Percentiles rank a stretch among this genome's conserved stretches.
Evolutionary conservation across 805 yeast genomes (phyloP).

Genomic region (Hyphopichia homilentoma): DNA sequence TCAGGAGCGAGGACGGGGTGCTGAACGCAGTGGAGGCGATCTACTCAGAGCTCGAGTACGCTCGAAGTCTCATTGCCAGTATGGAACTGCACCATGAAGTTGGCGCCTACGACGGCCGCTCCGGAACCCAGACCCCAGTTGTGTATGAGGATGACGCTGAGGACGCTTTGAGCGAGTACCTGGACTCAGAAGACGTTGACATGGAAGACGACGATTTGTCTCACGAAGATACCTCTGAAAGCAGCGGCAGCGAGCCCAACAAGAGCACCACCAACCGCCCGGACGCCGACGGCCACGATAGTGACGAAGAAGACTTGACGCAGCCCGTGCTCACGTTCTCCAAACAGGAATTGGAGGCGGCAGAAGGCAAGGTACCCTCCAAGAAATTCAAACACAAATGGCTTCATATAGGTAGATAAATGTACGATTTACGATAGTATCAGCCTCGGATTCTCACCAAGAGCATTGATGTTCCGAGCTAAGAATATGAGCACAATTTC

Average conservation of each 20-base stretch:
- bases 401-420: no score
- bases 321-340: not conserved
- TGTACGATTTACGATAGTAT: no score
- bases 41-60: conserved; percentile 78
- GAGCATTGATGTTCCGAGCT: no score
- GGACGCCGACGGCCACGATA: not conserved
- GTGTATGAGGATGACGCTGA: conserved; percentile 15
- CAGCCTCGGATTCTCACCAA: no score
- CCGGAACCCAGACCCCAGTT: conserved; percentile 26
- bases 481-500: no score
- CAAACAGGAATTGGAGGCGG: not conserved
- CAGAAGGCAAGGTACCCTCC: not conserved
- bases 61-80: conserved; percentile 50
- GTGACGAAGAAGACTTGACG: not conserved
- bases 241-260: not conserved
- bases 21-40: conserved; percentile 68
- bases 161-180: conserved; percentile 6
- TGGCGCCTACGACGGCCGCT: conserved; percentile 14
- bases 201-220: conserved; percentile 9
- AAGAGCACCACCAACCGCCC: not conserved
- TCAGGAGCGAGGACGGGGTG: conserved; percentile 79
- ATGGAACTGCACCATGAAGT: conserved; percentile 39
- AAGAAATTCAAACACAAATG: no score
- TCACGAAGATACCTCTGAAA: conserved; percentile 4
- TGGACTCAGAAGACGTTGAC: conserved; percentile 6